Percentiles rank a stretch among this genome's conserved stretches.
Evolutionary conservation across 129 eudicot genomes (phyloP).

Genomic region (Flaveria bidentis): DNA sequence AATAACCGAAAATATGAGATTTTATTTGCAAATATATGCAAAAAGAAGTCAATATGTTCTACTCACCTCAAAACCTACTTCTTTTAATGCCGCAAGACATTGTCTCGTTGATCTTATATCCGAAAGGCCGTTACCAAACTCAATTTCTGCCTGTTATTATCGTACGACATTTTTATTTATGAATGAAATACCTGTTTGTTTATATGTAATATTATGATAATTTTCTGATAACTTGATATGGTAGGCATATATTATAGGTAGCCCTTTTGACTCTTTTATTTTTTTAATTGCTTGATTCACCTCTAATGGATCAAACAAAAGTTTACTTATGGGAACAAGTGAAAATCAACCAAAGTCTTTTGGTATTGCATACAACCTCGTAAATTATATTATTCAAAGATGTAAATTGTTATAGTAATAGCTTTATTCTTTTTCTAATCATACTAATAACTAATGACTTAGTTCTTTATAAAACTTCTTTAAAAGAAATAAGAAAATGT

Average conservation of each 20-base stretch:
- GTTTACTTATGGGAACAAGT: neutral
- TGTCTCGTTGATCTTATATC: slow-evolving; percentile 70
- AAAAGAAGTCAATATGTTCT: neutral
- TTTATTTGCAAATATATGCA: neutral
- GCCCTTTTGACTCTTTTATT: neutral
- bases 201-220: neutral
- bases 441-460: neutral
- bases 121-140: slow-evolving; percentile 94
- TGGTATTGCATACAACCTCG: neutral
- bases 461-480: neutral
- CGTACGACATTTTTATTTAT: neutral
- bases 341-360: neutral
- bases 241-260: too few species aligned
- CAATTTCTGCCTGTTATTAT: slow-evolving; percentile 78
- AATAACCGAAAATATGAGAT: neutral
- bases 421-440: too few species aligned
- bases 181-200: neutral
- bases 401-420: neutral
- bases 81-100: slow-evolving; percentile 81
- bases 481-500: neutral
- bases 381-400: neutral
- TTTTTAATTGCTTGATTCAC: neutral
- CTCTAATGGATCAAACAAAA: neutral
- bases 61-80: slow-evolving; percentile 93
- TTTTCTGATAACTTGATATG: neutral